Evolutionary conservation across 129 eudicot genomes (phyloP), one percentile per base, ranked within the genome.

Genomic region (Deinandra increscens): DNA sequence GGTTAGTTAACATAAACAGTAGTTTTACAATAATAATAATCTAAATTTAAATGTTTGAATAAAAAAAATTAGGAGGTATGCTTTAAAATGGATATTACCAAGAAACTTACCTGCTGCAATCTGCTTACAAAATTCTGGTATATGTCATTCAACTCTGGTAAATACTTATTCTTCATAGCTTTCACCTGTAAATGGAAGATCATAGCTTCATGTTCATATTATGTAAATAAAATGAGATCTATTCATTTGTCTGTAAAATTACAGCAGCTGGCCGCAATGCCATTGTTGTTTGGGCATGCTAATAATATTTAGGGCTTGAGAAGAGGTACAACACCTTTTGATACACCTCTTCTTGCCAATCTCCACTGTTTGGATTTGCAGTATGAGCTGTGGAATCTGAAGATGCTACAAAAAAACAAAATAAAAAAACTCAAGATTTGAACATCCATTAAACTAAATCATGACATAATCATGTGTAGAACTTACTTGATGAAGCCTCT

Each of bases 261-360:
- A 55, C 9, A 23, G 33, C 7, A 20, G 33, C 60, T 53, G 3
- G 60, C 9, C 31, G 19, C 60, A 53, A 53, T 53, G 60, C 60
- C 14, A 19, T 53, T 49, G 55, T 53, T 53, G 60, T 53, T 17
- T 50, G 58, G 17, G 58, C 18, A 50, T 50, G 58, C 60, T 53
- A 67, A 59, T 53, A 67, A 59, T 36, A 63, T 55, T 20, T 19
- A 19, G 13, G 60, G n/a, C 9, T 53, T 53, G 14, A 53, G 20
- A 53, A 19, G 26, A 50, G 3, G 15, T 19, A 53, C 66, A 60
- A 15, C 81, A 94, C 99, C 99, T 87, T 94, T 56, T 89, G 97
- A 77, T 87, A 94, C 31, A 83, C 76, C 78, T 94, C 99, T 81
- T 93, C 99, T 77, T 93, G 95, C 95, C 95, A 93, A 53, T 87